phyloP scores from a whole-genome alignment of 73 alveolate genomes.

The Paraurostyla sp. region DNA sequence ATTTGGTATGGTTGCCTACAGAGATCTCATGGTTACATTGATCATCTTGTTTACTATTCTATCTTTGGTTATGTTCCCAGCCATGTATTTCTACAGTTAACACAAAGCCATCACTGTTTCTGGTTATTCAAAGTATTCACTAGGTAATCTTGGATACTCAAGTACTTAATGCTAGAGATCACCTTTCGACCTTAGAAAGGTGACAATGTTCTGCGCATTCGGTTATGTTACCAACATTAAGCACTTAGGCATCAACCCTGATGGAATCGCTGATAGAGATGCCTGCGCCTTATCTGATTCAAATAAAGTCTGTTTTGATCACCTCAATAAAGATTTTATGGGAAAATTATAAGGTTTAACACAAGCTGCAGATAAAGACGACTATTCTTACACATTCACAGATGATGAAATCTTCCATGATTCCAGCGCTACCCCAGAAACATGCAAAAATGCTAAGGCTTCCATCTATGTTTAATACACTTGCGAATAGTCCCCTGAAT shows the following conservation, averaged over 20 bases:
- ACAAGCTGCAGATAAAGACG: background rate
- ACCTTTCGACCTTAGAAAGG: constrained; percentile 21
- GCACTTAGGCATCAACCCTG: constrained; percentile 25
- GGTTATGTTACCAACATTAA: background rate
- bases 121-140: background rate
- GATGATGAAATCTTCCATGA: background rate
- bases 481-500: background rate
- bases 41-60: background rate
- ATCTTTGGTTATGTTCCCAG: constrained; percentile 9
- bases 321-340: background rate
- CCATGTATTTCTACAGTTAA: background rate
- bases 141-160: constrained; percentile 5
- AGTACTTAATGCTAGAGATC: background rate
- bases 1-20: constrained; percentile 57
- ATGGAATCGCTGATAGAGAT: constrained; percentile 7
- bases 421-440: background rate
- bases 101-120: background rate
- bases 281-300: background rate
- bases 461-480: constrained; percentile 2
- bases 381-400: background rate
- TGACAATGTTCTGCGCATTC: constrained; percentile 39
- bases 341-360: background rate
- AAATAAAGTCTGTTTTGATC: background rate
- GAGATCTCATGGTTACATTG: constrained; percentile 7
- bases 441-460: background rate